These are phyloP conservation scores for Immersiporthe knoxdaviesiana DNA, from an alignment of 2,329 filamentous ascomycete species.

Conservation along the genomic window DNA sequence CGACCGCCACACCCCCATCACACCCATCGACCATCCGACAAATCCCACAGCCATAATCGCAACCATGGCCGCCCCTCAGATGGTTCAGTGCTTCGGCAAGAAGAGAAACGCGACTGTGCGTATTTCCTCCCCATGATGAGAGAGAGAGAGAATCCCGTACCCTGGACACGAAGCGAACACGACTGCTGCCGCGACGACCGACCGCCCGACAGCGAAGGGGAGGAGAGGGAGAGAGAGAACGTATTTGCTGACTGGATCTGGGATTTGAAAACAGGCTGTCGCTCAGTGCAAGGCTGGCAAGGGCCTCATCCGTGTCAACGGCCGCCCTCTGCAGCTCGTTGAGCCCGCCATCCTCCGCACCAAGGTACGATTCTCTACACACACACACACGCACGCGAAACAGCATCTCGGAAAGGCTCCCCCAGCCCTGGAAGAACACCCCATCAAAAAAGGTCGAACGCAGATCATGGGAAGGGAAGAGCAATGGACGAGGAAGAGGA, in stretches of 20 bases:
- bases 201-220: conserved; percentile 7
- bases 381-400: conserved; percentile 1
- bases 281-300: conserved; percentile 37
- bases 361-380: conserved; percentile 66
- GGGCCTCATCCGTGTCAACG: conserved; percentile 98
- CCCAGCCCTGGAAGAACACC: background rate
- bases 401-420: conserved; percentile 6
- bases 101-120: conserved; percentile 80
- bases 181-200: conserved; percentile 9
- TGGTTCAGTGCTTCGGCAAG: conserved; percentile 99
- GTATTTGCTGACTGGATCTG: conserved; percentile 25
- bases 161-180: conserved; percentile 14
- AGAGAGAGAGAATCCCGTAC: conserved; percentile 1
- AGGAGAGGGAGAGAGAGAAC: conserved; percentile 13
- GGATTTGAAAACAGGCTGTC: conserved; percentile 27
- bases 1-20: conserved; percentile 19
- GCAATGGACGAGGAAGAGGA: conserved; percentile 14
- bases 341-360: conserved; percentile 97
- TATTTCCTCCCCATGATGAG: conserved; percentile 17
- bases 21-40: conserved; percentile 24
- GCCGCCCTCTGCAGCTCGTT: conserved; percentile 89
- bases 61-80: conserved; percentile 78
- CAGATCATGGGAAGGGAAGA: background rate
- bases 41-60: conserved; percentile 34
- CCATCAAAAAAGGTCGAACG: background rate